Evolutionary conservation across 2,329 filamentous ascomycete species (phyloP), one percentile per base, ranked within the genome.

Genomic region (Neocucurbitaria cava): DNA sequence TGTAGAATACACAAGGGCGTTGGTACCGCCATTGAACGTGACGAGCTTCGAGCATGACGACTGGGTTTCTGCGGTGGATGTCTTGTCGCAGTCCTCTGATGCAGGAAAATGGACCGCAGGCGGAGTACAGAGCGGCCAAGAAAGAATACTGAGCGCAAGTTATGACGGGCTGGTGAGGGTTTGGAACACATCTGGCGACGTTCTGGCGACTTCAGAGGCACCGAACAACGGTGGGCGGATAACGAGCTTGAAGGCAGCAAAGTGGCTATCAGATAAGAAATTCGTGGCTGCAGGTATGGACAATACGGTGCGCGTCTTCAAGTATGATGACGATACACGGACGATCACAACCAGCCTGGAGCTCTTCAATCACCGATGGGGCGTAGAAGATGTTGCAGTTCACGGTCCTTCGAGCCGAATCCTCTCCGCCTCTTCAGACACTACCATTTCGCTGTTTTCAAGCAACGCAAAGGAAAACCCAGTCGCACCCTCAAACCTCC

Each of bases 11-110:
- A 92, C 97, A 31, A 89, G 92, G 68, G 95, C 92, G 60, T 81
- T 97, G 65, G 87, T 97, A 56, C 95, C 95, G 7, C 95, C 95
- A 17, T 83, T 90, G 31, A 94, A 95, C 75, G 88, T 96, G 65
- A 89, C 92, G 11, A 95, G 90, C 71, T 99, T 96, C 74, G 89
- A 97, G 79, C 94, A 99, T 75, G 93, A 99, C 71, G 95, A 98
- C 76, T 99, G 95, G 95, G 90, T 99, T 44, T 91, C 91, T 73
- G 85, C 86, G 23, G 87, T 98, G 23, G 92, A 97, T 74, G 85
- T 96, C 4, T 81, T 96, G 21, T 93, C 92, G 0, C 76, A 77
- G 13, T 86, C 83, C 11, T 89, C 90, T 1, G 77, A 80, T 6
- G 85, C 87, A 2, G 87, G 83, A 18, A 72, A 75, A 49, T 88